phyloP scores from a whole-genome alignment of 805 yeast species.

The Saccharomycopsis sp. region DNA sequence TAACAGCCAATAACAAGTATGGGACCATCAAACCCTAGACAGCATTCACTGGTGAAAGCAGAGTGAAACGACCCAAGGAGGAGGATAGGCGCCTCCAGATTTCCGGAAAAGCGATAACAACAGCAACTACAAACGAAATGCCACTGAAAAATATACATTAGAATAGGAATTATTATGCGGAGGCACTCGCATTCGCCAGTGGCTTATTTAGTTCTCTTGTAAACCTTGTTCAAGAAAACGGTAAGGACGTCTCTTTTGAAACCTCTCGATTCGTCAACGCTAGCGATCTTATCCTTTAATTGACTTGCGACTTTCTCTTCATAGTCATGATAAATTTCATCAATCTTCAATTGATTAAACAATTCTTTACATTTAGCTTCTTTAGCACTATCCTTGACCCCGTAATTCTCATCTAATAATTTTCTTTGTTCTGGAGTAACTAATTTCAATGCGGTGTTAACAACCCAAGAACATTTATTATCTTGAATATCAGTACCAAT shows the following conservation, averaged over 20 bases:
- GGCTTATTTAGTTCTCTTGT: constrained; percentile 79
- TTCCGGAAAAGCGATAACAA: too few species aligned
- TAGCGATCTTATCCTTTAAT: constrained; percentile 56
- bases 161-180: too few species aligned
- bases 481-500: constrained; percentile 98
- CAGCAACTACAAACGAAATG: too few species aligned
- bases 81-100: too few species aligned
- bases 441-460: constrained; percentile 82
- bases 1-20: too few species aligned
- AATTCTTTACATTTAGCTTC: constrained; percentile 69
- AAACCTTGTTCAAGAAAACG: constrained; percentile 80
- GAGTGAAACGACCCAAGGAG: too few species aligned
- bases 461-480: constrained; percentile 97
- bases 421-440: constrained; percentile 77
- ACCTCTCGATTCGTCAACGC: constrained; percentile 86
- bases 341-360: constrained; percentile 68
- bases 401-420: constrained; percentile 82
- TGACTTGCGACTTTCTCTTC: constrained; percentile 72
- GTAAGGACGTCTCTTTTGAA: constrained; percentile 82
- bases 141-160: too few species aligned
- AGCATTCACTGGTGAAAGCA: too few species aligned
- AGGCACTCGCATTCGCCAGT: background rate
- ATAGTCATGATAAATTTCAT: constrained; percentile 63
- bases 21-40: too few species aligned
- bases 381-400: constrained; percentile 57